These are phyloP conservation scores for Sextonia rubra DNA, from an alignment of 164 flowering plant genomes.

Conservation along the genomic window DNA sequence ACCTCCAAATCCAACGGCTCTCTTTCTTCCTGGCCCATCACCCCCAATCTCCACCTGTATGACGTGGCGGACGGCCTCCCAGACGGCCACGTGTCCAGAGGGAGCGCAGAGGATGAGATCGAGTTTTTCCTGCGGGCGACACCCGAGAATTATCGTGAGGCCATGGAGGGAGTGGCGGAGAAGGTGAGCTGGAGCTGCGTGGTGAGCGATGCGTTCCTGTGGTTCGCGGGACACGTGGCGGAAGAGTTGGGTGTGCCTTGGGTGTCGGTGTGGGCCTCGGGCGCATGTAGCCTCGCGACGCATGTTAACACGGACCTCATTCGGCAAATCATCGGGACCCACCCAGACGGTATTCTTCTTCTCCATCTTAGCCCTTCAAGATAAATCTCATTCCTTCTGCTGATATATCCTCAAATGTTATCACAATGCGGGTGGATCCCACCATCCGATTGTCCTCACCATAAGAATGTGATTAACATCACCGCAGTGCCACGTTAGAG, in stretches of 20 bases:
- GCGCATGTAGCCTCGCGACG: constrained; percentile 19
- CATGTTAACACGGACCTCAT: constrained; percentile 29
- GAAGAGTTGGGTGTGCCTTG: constrained; percentile 36
- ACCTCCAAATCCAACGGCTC: constrained; percentile 31
- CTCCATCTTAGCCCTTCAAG: too few relatives aligned
- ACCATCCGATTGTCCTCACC: too few relatives aligned
- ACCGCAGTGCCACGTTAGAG: too few relatives aligned
- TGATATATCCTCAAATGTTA: too few relatives aligned
- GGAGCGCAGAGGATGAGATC: constrained; percentile 18
- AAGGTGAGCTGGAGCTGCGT: constrained; percentile 22
- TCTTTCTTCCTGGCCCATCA: neutral
- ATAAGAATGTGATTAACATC: too few relatives aligned
- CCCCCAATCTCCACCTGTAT: constrained; percentile 16
- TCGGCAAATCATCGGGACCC: constrained; percentile 10
- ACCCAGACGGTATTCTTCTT: constrained; percentile 5
- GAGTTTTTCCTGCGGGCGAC: constrained; percentile 31
- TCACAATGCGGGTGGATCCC: too few relatives aligned
- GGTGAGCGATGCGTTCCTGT: constrained; percentile 32
- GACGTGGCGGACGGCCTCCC: constrained; percentile 33
- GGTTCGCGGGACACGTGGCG: constrained; percentile 36
- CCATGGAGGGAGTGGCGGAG: constrained; percentile 23
- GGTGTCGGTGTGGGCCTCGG: constrained; percentile 38
- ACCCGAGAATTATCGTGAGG: constrained; percentile 25
- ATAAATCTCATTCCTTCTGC: too few relatives aligned
- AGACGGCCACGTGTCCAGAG: constrained; percentile 16